Base-by-base conservation (phyloP, 2,329 filamentous ascomycete species). In the Aotearoamyces nothofagi region DNA sequence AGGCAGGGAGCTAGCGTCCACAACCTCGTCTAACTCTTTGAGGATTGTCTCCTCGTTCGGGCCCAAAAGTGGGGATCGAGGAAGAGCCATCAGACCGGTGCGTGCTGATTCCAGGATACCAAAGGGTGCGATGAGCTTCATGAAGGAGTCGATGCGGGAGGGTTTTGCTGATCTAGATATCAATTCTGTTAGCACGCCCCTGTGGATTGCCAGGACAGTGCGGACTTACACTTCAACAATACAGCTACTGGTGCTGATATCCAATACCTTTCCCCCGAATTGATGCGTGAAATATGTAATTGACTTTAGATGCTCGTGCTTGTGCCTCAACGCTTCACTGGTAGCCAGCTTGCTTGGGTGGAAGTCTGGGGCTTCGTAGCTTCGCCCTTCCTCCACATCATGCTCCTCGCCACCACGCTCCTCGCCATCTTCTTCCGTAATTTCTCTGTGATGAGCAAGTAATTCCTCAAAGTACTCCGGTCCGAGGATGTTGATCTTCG, bases 381-480 rank as follows among this genome's bases (percentile, higher is more conserved):
- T 33, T 23, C 37, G 31, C 17, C 32, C 55, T 24, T 43, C 45
- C 10, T 59, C 57, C 15, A 58, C 58, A 11, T 60, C 55, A 15
- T 65, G 64, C 31, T 25, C 35, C 10, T 29, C 28, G 3, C 30
- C 30, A 9, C 34, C 38, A 40, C 52, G 43, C 32, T 45, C 30
- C 29, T 39, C 32, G 9, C 43, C 39, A 19, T 39, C 32, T 39
- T 53, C 47, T 33, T 42, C 36, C 13, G 63, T 61, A 55, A 96
- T 92, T 60, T 96, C 90, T 34, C 86, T 76, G 58, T 98, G 90
- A 56, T 98, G 90, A 31, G 83, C 78, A 41, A 94, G 73, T 32
- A 98, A 69, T 59, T 98, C 90, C 60, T 96, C 87, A 45, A 94
- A 98, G 60, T 93, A 94, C 62, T 98, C 90, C 5, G 90, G 90